phyloP scores from a whole-genome alignment of 169 alveolate genomes.

The Eimeria sp. region DNA sequence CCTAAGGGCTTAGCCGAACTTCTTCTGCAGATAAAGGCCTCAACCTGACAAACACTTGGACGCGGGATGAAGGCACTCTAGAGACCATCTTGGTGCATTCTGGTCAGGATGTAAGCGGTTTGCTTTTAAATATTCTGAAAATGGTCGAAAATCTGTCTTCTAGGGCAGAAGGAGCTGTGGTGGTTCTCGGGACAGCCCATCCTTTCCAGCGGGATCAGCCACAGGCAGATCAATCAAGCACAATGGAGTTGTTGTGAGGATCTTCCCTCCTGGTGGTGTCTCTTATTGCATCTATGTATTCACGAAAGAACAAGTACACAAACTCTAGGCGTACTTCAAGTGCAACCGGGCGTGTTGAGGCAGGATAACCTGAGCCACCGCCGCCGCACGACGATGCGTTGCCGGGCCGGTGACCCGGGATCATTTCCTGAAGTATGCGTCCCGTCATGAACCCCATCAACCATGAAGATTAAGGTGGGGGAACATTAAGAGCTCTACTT shows the following conservation, averaged over 20 bases:
- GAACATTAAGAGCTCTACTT: neutral
- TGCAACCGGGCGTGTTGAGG: neutral
- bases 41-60: conserved; percentile 61
- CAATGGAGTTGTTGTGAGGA: neutral
- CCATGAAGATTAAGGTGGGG: neutral
- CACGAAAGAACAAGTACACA: neutral
- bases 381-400: neutral
- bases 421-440: neutral
- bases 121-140: neutral
- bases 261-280: neutral
- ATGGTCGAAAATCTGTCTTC: neutral
- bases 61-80: conserved; percentile 55
- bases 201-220: neutral
- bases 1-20: conserved; percentile 5
- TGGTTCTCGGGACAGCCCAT: conserved; percentile 18
- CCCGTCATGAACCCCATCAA: neutral
- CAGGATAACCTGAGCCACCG: neutral
- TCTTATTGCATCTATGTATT: neutral
- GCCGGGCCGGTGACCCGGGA: neutral
- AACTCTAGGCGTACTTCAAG: neutral
- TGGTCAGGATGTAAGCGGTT: neutral
- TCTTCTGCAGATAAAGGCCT: conserved; percentile 59
- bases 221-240: conserved; percentile 6
- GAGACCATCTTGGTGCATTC: conserved; percentile 8
- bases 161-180: neutral